These are phyloP conservation scores for Amauroascus niger DNA, from an alignment of 2,329 filamentous ascomycete genomes.

Conservation along the genomic window DNA sequence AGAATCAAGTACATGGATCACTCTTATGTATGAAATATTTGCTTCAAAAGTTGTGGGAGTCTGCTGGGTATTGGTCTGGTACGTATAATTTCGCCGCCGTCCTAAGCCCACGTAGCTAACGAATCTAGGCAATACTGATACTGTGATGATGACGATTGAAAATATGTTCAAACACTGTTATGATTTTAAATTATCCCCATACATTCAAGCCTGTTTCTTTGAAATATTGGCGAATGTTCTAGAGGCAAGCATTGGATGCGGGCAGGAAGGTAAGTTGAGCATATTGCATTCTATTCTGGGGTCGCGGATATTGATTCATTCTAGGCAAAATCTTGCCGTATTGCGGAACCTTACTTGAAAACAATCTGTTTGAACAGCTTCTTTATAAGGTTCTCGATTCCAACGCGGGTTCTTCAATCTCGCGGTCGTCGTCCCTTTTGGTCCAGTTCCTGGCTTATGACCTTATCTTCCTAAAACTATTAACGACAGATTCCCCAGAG, in stretches of 20 bases:
- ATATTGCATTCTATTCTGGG: too few species aligned
- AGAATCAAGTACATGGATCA: conserved; percentile 37
- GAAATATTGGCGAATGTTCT: conserved; percentile 32
- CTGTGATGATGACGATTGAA: conserved; percentile 22
- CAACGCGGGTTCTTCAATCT: not conserved
- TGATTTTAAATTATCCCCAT: conserved; percentile 26
- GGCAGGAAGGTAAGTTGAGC: conserved; percentile 29
- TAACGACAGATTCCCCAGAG: not conserved
- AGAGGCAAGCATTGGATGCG: conserved; percentile 27
- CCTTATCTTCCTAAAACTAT: not conserved
- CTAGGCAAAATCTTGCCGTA: conserved; percentile 3
- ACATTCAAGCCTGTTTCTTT: conserved; percentile 28
- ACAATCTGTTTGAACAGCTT: not conserved
- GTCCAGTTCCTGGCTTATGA: conserved; percentile 4
- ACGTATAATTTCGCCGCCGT: not conserved
- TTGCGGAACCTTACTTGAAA: conserved; percentile 1
- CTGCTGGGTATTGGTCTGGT: conserved; percentile 28
- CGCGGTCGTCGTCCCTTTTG: conserved; percentile 10
- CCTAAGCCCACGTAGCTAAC: not conserved
- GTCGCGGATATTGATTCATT: not conserved
- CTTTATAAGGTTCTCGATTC: not conserved
- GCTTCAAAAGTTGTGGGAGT: conserved; percentile 28
- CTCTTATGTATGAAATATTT: conserved; percentile 33
- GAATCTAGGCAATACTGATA: conserved; percentile 24
- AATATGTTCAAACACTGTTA: conserved; percentile 24